A percentile compares a stretch with the other conserved stretches of the same genome.
phyloP scores from a whole-genome alignment of 805 yeast genomes.

The Candida fluviatilis region DNA sequence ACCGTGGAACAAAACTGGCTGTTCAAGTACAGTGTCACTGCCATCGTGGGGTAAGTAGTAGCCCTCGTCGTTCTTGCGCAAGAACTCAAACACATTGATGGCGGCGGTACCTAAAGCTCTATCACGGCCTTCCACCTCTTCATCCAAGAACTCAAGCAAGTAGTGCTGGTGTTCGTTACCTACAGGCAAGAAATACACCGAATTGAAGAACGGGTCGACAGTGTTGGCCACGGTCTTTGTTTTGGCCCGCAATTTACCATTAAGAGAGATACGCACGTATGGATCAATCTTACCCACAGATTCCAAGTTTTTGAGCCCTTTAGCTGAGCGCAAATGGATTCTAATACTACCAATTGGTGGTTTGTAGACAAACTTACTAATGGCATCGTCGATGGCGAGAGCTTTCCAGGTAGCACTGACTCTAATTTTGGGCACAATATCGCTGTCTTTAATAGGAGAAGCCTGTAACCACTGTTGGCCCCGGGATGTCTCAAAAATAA shows the following conservation, averaged over 20 bases:
- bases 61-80: slow-evolving; percentile 46
- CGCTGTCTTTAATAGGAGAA: slow-evolving; percentile 39
- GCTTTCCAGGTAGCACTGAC: slow-evolving; percentile 70
- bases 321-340: slow-evolving; percentile 53
- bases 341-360: slow-evolving; percentile 68
- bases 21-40: slow-evolving; percentile 40
- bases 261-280: slow-evolving; percentile 54
- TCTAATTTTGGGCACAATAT: slow-evolving; percentile 41
- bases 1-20: slow-evolving; percentile 38
- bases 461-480: slow-evolving; percentile 50
- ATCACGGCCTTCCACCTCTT: slow-evolving; percentile 59
- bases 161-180: slow-evolving; percentile 57
- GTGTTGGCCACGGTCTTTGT: slow-evolving; percentile 54
- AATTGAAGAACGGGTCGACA: slow-evolving; percentile 55
- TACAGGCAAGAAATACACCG: slow-evolving; percentile 57
- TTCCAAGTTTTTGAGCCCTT: slow-evolving; percentile 52
- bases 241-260: slow-evolving; percentile 53
- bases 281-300: slow-evolving; percentile 76
- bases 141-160: slow-evolving; percentile 59
- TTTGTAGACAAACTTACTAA: slow-evolving; percentile 39
- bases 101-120: slow-evolving; percentile 59
- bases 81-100: slow-evolving; percentile 44
- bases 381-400: slow-evolving; percentile 47
- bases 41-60: slow-evolving; percentile 50
- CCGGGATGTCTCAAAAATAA: slow-evolving; percentile 44